These are phyloP conservation scores for Phoma sp. DNA, from an alignment of 2,329 filamentous ascomycete genomes.

Conservation along the genomic window DNA sequence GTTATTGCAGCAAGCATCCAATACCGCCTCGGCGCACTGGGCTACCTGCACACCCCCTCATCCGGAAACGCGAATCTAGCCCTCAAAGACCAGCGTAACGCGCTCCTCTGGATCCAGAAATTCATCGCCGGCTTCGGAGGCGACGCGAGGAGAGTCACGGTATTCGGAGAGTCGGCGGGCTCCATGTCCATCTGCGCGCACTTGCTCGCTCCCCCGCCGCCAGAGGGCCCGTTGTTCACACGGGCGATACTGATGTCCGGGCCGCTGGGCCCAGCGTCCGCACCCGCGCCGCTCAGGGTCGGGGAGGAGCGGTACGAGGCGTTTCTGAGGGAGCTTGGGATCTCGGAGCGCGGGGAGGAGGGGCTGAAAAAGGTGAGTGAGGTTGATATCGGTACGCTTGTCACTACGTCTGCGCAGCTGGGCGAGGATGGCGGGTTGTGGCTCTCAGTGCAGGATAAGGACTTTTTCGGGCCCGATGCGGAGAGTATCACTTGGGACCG, in stretches of 20 bases:
- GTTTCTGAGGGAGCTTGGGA: neutral
- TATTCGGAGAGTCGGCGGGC: conserved; percentile 56
- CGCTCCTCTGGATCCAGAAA: conserved; percentile 45
- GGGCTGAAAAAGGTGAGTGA: conserved; percentile 12
- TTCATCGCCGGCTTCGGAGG: conserved; percentile 47
- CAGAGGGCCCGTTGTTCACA: conserved; percentile 24
- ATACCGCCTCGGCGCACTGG: conserved; percentile 36
- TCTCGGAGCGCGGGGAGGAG: neutral
- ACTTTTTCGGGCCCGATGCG: conserved; percentile 22
- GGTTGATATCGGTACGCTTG: conserved; percentile 17
- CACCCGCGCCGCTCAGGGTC: neutral
- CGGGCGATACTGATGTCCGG: conserved; percentile 32
- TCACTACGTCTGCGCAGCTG: conserved; percentile 17
- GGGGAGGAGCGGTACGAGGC: neutral
- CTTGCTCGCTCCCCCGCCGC: conserved; percentile 24
- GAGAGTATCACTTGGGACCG: conserved; percentile 27
- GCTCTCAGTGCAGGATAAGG: conserved; percentile 18
- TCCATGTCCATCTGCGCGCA: conserved; percentile 27
- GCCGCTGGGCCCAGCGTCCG: conserved; percentile 18
- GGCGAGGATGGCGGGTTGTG: conserved; percentile 15
- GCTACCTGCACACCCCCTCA: conserved; percentile 48
- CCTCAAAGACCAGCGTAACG: conserved; percentile 40
- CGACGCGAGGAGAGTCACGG: conserved; percentile 37
- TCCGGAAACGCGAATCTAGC: conserved; percentile 41
- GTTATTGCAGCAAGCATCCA: conserved; percentile 28